Percentiles rank a stretch among this genome's conserved stretches.
phyloP scores from a whole-genome alignment of 2,329 filamentous ascomycete genomes.

The Xylariaceae sp. region DNA sequence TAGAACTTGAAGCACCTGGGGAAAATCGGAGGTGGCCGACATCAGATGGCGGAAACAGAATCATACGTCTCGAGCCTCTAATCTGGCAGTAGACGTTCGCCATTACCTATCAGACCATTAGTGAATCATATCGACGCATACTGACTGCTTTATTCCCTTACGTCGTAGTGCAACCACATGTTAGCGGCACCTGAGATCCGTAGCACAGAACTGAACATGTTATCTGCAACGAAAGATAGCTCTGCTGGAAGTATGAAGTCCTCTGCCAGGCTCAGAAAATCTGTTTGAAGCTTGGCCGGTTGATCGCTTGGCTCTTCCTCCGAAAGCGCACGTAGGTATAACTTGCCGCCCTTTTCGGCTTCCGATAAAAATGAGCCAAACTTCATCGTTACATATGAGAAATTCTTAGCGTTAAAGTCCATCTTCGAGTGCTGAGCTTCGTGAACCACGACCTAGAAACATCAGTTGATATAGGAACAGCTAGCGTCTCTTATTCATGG shows the following conservation, averaged over 20 bases:
- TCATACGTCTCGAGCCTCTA: constrained; percentile 64
- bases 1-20: constrained; percentile 76
- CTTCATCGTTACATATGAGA: constrained; percentile 64
- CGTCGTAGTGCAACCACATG: constrained; percentile 90
- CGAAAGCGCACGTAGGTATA: constrained; percentile 79
- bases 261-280: constrained; percentile 64
- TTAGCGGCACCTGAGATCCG: constrained; percentile 75
- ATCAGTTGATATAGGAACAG: constrained; percentile 3
- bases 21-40: constrained; percentile 65
- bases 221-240: constrained; percentile 54
- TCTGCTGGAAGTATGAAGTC: constrained; percentile 68
- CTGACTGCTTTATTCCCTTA: constrained; percentile 31
- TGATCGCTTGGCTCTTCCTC: constrained; percentile 61
- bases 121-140: neutral
- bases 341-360: constrained; percentile 52
- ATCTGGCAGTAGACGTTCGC: constrained; percentile 84
- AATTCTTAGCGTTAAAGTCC: constrained; percentile 83
- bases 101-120: constrained; percentile 56
- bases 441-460: constrained; percentile 64
- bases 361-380: constrained; percentile 65
- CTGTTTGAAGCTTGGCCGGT: constrained; percentile 64
- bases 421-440: constrained; percentile 61
- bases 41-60: constrained; percentile 76
- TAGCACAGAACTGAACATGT: constrained; percentile 72
- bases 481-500: neutral